phyloP scores from a whole-genome alignment of 495 filamentous ascomycete genomes.

The Cairneyella variabilis region DNA sequence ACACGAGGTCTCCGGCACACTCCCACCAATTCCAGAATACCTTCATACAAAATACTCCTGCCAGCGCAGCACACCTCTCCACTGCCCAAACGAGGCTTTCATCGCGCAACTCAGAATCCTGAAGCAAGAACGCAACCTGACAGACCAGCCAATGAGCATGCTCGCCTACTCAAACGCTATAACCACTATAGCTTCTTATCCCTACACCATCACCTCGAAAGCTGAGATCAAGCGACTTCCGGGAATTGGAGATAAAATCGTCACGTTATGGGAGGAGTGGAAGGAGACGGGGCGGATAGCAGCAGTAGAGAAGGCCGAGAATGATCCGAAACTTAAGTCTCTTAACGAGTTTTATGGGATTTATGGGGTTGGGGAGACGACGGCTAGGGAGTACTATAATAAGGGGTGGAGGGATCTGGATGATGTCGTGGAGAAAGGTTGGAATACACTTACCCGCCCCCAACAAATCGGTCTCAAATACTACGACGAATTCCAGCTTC shows the following conservation, averaged over 20 bases:
- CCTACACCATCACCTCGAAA: conserved; percentile 49
- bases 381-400: conserved; percentile 75
- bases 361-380: conserved; percentile 85
- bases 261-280: conserved; percentile 75
- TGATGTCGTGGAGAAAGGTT: conserved; percentile 81
- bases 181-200: conserved; percentile 79
- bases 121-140: conserved; percentile 62
- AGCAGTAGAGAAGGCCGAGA: conserved; percentile 61
- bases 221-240: conserved; percentile 69
- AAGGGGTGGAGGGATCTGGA: conserved; percentile 75
- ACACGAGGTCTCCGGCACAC: conserved; percentile 43
- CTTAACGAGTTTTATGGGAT: conserved; percentile 73
- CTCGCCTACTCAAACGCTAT: conserved; percentile 89
- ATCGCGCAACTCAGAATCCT: conserved; percentile 74
- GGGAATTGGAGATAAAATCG: conserved; percentile 78
- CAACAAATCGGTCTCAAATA: conserved; percentile 97
- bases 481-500: conserved; percentile 76
- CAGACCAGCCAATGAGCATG: conserved; percentile 69
- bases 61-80: conserved; percentile 66
- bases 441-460: conserved; percentile 66
- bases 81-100: conserved; percentile 72
- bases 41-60: conserved; percentile 75
- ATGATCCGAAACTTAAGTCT: conserved; percentile 57
- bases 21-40: conserved; percentile 66
- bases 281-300: conserved; percentile 51